These are phyloP conservation scores for Malus hybrid DNA, from an alignment of 331 rosid genomes.

Conservation along the genomic window DNA sequence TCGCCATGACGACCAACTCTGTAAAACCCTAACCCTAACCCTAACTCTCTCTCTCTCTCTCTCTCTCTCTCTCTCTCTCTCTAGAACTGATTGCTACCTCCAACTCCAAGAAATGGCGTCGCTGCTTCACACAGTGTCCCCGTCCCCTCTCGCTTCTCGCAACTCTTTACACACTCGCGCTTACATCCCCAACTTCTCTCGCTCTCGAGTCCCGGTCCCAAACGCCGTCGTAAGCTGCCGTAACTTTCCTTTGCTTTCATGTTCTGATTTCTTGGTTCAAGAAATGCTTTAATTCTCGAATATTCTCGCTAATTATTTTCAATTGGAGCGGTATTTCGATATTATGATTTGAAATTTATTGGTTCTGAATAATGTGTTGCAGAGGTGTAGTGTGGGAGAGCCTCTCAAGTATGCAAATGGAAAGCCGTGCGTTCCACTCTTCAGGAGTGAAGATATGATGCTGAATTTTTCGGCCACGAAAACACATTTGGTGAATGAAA, in stretches of 20 bases:
- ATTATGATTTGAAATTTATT: background rate
- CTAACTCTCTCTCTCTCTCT: background rate
- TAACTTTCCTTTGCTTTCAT: background rate
- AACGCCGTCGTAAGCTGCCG: conserved; percentile 8
- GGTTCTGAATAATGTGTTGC: background rate
- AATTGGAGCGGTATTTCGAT: background rate
- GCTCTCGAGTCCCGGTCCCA: background rate
- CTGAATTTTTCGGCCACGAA: conserved; percentile 34
- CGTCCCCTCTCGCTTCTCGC: background rate
- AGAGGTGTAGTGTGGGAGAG: conserved; percentile 43
- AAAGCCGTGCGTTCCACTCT: conserved; percentile 21
- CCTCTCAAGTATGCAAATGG: conserved; percentile 57
- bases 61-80: background rate
- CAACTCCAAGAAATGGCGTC: conserved; percentile 11
- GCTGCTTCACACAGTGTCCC: conserved; percentile 11
- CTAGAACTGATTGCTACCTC: background rate
- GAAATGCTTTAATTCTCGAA: background rate
- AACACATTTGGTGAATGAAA: conserved; percentile 27
- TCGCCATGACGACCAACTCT: background rate
- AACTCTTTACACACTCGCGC: background rate
- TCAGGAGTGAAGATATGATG: conserved; percentile 14
- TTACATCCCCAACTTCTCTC: background rate
- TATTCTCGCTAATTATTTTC: background rate
- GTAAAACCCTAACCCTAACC: background rate
- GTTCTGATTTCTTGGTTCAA: background rate